Conservation (phyloP, 495 filamentous ascomycete genomes). For the Penicillium arizonense region DNA sequence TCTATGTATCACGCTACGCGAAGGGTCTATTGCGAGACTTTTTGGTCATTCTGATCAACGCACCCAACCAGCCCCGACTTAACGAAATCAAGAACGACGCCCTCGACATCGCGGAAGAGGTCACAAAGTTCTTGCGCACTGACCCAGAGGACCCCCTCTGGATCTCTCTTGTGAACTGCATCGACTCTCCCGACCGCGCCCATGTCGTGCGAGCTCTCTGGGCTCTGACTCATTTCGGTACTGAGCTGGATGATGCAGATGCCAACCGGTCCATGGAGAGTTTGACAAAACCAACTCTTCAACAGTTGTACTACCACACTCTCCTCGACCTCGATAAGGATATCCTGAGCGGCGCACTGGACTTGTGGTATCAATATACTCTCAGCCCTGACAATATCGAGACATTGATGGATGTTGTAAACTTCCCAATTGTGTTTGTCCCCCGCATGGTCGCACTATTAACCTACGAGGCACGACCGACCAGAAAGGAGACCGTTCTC, state of each 20-base stretch:
- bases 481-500: slow-evolving; percentile 40
- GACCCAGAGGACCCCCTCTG: slow-evolving; percentile 74
- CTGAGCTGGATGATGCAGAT: slow-evolving; percentile 69
- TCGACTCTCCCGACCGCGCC: slow-evolving; percentile 76
- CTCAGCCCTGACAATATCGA: slow-evolving; percentile 83
- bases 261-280: slow-evolving; percentile 65
- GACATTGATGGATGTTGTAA: slow-evolving; percentile 56
- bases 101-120: slow-evolving; percentile 88
- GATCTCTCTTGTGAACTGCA: slow-evolving; percentile 65
- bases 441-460: slow-evolving; percentile 75
- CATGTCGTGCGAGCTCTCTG: slow-evolving; percentile 81
- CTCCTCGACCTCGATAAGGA: slow-evolving; percentile 86
- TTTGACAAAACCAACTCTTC: slow-evolving; percentile 63
- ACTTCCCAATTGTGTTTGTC: slow-evolving; percentile 63
- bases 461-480: slow-evolving; percentile 57
- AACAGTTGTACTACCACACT: slow-evolving; percentile 73
- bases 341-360: slow-evolving; percentile 77
- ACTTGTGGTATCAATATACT: slow-evolving; percentile 95
- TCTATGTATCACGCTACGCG: slow-evolving; percentile 69
- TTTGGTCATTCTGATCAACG: slow-evolving; percentile 73
- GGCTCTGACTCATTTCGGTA: slow-evolving; percentile 83
- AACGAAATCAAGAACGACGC: slow-evolving; percentile 90
- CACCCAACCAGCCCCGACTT: slow-evolving; percentile 70
- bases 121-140: slow-evolving; percentile 75
- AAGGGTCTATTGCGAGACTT: slow-evolving; percentile 70